These are phyloP conservation scores for Fusarium nanum DNA, from an alignment of 2,329 filamentous ascomycete genomes.

Conservation along the genomic window DNA sequence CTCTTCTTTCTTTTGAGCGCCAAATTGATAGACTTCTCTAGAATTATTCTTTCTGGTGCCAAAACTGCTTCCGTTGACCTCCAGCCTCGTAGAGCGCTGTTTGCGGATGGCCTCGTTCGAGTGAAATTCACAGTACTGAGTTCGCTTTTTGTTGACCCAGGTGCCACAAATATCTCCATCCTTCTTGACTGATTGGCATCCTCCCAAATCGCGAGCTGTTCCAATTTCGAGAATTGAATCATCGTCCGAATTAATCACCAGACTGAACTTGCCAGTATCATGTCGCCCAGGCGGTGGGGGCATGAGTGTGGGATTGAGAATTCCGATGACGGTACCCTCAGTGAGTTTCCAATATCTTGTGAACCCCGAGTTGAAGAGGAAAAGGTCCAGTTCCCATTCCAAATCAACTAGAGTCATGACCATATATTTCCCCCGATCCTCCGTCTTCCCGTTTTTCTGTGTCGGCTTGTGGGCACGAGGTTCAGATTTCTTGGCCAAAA, in stretches of 20 bases:
- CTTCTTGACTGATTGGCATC: conserved; percentile 85
- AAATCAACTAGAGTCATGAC: conserved; percentile 88
- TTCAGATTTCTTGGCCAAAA: conserved; percentile 88
- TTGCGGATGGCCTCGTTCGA: conserved; percentile 84
- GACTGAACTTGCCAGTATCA: conserved; percentile 85
- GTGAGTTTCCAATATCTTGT: conserved; percentile 94
- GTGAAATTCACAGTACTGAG: conserved; percentile 93
- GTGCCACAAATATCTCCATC: conserved; percentile 82
- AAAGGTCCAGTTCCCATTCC: conserved; percentile 90
- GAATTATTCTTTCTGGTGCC: conserved; percentile 49
- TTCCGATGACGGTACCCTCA: conserved; percentile 89
- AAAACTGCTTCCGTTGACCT: conserved; percentile 78
- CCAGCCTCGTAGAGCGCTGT: conserved; percentile 73
- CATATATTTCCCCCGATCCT: conserved; percentile 87
- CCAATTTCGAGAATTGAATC: conserved; percentile 94
- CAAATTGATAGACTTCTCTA: conserved; percentile 41
- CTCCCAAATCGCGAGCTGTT: conserved; percentile 83
- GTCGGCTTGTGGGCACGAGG: conserved; percentile 71
- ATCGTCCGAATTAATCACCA: conserved; percentile 85
- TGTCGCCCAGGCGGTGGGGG: conserved; percentile 80
- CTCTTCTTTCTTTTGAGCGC: conserved; percentile 32
- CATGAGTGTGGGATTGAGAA: conserved; percentile 92
- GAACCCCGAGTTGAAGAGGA: conserved; percentile 91
- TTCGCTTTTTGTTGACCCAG: conserved; percentile 91
- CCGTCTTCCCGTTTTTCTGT: conserved; percentile 59